Percentiles rank a stretch among this genome's conserved stretches.
Evolutionary conservation across 768 basidiomycete genomes (phyloP).

Genomic region (Rhizopogon vulgaris): DNA sequence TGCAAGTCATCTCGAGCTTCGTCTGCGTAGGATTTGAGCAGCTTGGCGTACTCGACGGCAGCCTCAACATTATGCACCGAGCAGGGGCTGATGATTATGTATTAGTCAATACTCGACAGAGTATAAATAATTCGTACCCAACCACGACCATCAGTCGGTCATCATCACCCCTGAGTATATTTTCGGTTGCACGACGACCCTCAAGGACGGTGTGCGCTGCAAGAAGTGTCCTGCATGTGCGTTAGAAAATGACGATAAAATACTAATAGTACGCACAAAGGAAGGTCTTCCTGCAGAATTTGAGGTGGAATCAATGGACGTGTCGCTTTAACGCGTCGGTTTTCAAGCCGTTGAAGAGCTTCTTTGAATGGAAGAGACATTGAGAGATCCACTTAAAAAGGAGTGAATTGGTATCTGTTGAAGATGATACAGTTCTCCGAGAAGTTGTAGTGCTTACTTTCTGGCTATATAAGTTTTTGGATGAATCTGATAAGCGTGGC

Average conservation of each 20-base stretch:
- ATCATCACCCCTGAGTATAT: conserved; percentile 78
- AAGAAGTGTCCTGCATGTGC: conserved; percentile 52
- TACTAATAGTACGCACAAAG: conserved; percentile 45
- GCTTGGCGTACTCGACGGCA: conserved; percentile 80
- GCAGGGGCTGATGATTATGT: conserved; percentile 58
- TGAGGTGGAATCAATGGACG: conserved; percentile 91
- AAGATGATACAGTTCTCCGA: conserved; percentile 8
- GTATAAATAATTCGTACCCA: conserved; percentile 43
- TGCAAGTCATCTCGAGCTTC: conserved; percentile 76
- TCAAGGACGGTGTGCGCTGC: conserved; percentile 87
- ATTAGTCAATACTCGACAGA: conserved; percentile 6
- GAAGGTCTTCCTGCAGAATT: conserved; percentile 91
- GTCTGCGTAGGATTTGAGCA: conserved; percentile 76
- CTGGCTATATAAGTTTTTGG: conserved; percentile 12
- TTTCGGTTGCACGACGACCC: conserved; percentile 74
- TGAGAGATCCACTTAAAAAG: conserved; percentile 33
- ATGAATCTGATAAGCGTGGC: background rate
- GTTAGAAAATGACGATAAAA: conserved; percentile 2
- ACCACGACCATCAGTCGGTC: conserved; percentile 91
- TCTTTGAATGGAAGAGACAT: conserved; percentile 77
- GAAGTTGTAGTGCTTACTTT: conserved; percentile 14
- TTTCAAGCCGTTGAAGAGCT: conserved; percentile 76
- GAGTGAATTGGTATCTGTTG: conserved; percentile 12
- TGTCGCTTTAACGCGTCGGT: conserved; percentile 79
- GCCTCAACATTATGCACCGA: conserved; percentile 89